Base-by-base conservation (phyloP, 805 yeast species). In the Alloascoidea africana region DNA sequence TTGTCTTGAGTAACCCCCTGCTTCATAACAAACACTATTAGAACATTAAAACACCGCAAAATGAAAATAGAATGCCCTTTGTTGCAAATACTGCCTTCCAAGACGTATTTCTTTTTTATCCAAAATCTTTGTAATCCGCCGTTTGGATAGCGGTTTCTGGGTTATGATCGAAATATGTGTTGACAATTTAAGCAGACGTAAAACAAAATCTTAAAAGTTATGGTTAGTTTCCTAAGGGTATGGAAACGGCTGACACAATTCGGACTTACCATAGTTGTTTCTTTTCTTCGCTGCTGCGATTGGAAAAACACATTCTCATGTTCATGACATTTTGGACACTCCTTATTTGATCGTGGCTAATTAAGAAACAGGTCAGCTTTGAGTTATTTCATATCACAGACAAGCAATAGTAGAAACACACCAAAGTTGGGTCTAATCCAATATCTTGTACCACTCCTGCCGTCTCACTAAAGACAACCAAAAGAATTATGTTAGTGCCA, bases 211-310 rank as follows among this genome's bases (percentile, higher is more conserved):
- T 11, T 14, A 4, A n/a, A 14, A 4, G 17, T 18, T n/a, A n/a
- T 15, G 18, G 30, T 33, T 14, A 16, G 15, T 4, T 14, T 11
- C 13, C 5, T 27, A 5, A 3, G n/a, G 13, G 2, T 13, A 13
- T 14, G 4, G n/a, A n/a, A n/a, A n/a, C n/a, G n/a, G n/a, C n/a
- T n/a, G n/a, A n/a, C n/a, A n/a, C n/a, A n/a, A n/a, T n/a, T n/a
- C n/a, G n/a, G n/a, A n/a, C n/a, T n/a, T n/a, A n/a, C n/a, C 99
- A 91, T 91, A 41, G 89, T 77, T 1, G 99, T 91, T 55, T 91
- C 98, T 37, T 84, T 86, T 40, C 96, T 70, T 51, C 87, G 73
- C 59, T 91, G 96, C 56, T 91, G 99, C 17, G 91, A 76, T 60
- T 91, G 98, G 69, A 91, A 91, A 55, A 91, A 91, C 32, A 91